Evolutionary conservation across 192 early-diverging fungal species (phyloP).

Genomic region (Cladochytrium replicatum): DNA sequence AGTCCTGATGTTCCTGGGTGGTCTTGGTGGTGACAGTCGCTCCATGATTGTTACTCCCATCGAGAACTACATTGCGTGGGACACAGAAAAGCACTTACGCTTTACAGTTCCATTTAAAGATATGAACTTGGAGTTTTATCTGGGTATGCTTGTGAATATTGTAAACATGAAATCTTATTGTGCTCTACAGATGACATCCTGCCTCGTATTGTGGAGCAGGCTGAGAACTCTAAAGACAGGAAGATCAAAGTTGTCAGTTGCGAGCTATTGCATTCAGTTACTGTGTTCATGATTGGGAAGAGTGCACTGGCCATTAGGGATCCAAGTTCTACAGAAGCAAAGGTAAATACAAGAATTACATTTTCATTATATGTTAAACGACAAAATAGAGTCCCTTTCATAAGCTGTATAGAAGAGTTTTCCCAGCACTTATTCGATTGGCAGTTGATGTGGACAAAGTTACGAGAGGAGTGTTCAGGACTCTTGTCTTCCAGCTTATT

Average conservation of each 20-base stretch:
- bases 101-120: slow-evolving; percentile 61
- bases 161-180: slow-evolving; percentile 2
- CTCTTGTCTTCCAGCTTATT: slow-evolving; percentile 57
- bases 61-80: slow-evolving; percentile 49
- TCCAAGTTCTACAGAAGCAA: not conserved
- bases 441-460: slow-evolving; percentile 64
- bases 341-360: slow-evolving; percentile 4
- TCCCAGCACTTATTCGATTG: slow-evolving; percentile 60
- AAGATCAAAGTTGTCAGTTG: slow-evolving; percentile 66
- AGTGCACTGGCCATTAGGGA: slow-evolving; percentile 34
- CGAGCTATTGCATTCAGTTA: slow-evolving; percentile 60
- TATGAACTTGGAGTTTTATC: slow-evolving; percentile 46
- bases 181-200: slow-evolving; percentile 65
- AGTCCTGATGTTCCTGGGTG: slow-evolving; percentile 52
- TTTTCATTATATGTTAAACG: not conserved
- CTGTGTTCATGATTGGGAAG: slow-evolving; percentile 67
- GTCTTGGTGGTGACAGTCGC: slow-evolving; percentile 46
- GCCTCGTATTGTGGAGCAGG: slow-evolving; percentile 64
- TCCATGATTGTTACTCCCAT: slow-evolving; percentile 7
- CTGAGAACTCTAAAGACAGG: slow-evolving; percentile 60
- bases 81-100: slow-evolving; percentile 45
- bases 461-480: slow-evolving; percentile 54
- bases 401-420: slow-evolving; percentile 50
- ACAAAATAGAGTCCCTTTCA: slow-evolving; percentile 54
- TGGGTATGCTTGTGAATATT: slow-evolving; percentile 41